These are phyloP conservation scores for Lactarius akahatsu DNA, from an alignment of 768 basidiomycete species.

Conservation along the genomic window DNA sequence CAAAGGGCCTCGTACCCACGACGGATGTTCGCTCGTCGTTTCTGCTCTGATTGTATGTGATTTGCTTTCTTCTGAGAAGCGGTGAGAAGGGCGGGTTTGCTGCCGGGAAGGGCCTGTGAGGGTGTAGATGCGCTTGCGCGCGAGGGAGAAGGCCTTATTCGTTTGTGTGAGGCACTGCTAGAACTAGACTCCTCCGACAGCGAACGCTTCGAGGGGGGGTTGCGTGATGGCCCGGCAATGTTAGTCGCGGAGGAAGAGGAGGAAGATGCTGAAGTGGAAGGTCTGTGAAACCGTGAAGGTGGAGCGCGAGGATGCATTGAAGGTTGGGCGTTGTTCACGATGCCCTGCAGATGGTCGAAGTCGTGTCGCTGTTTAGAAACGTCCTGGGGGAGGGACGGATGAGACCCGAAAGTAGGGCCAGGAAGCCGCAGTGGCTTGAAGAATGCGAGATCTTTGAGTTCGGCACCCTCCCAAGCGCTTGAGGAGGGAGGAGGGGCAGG, in stretches of 20 bases:
- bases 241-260: conserved; percentile 20
- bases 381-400: conserved; percentile 11
- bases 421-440: conserved; percentile 25
- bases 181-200: conserved; percentile 23
- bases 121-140: conserved; percentile 22
- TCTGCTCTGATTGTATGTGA: conserved; percentile 93
- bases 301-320: background rate
- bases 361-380: conserved; percentile 10
- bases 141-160: conserved; percentile 19
- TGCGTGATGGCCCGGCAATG: conserved; percentile 22
- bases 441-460: conserved; percentile 32
- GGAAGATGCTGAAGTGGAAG: conserved; percentile 25
- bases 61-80: conserved; percentile 90
- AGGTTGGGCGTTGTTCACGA: conserved; percentile 11
- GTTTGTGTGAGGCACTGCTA: conserved; percentile 16
- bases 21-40: conserved; percentile 87
- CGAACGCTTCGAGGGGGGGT: conserved; percentile 26
- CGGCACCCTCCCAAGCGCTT: conserved; percentile 39
- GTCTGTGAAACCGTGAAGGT: conserved; percentile 11
- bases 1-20: conserved; percentile 88
- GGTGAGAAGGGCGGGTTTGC: conserved; percentile 55
- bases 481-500: conserved; percentile 15
- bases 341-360: conserved; percentile 22
- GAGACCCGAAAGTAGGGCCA: conserved; percentile 19
- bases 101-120: conserved; percentile 25